These are phyloP conservation scores for Termitomyces sp. DNA, from an alignment of 768 basidiomycete species.

Conservation along the genomic window DNA sequence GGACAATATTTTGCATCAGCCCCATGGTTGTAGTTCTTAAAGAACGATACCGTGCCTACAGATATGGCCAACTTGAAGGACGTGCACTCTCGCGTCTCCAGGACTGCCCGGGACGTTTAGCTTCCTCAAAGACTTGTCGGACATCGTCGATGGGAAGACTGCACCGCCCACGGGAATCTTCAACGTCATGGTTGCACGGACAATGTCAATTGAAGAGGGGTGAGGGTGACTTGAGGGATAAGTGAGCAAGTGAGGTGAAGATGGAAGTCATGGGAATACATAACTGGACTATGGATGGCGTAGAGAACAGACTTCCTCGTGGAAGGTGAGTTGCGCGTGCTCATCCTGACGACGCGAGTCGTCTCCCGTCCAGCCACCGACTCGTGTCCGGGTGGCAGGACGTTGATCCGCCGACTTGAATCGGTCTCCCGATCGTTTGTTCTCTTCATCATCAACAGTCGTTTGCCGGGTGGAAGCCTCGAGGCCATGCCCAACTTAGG, in stretches of 20 bases:
- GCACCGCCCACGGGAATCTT: no score
- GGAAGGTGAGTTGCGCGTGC: no score
- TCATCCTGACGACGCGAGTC: conserved; percentile 1
- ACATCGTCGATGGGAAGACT: no score
- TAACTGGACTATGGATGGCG: conserved; percentile 12
- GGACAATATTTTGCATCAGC: no score
- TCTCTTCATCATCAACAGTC: neutral
- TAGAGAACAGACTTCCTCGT: neutral
- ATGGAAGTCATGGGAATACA: conserved; percentile 10
- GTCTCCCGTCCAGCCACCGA: conserved; percentile 13
- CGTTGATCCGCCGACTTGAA: neutral
- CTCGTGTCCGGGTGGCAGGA: conserved; percentile 10
- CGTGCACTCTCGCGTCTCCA: no score
- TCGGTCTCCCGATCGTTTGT: neutral
- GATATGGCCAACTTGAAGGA: no score
- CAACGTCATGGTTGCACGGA: no score
- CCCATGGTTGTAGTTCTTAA: no score
- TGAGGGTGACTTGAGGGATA: conserved; percentile 13
- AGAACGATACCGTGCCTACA: no score
- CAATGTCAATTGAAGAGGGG: no score
- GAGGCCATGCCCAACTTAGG: neutral
- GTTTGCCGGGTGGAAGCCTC: neutral
- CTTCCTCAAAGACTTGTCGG: no score
- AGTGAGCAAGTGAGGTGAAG: conserved; percentile 5
- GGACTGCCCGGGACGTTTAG: no score